Base-by-base conservation (phyloP, 768 basidiomycete genomes). In the Gloeophyllum trabeum region DNA sequence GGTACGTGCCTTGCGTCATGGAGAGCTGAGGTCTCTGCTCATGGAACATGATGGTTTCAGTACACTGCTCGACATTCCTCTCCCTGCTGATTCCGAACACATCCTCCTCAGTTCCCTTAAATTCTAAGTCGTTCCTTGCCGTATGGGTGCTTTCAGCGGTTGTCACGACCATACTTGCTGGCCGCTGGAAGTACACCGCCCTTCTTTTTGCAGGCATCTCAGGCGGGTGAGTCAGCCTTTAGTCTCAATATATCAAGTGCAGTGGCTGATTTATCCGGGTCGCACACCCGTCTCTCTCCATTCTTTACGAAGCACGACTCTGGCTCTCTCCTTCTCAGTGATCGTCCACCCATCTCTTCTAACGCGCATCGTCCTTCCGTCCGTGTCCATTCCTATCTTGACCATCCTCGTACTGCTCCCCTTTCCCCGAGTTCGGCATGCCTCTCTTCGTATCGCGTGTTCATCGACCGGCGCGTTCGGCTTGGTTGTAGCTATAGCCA, bases 21-120 rank as follows among this genome's bases (percentile, higher is more conserved):
- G 16, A 39, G n/a, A n/a, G n/a, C n/a, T n/a, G n/a, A n/a, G n/a
- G 32, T 13, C 16, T n/a, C 2, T 23, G 6, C 1, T 42, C 3
- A 16, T 34, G 32, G 19, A 43, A 24, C 14, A n/a, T 41, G 42
- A 3, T 26, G n/a, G n/a, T 20, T 28, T 35, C 23, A 77, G 77
- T 78, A 4, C 75, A 81, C 48, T 48, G 76, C 14, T 61, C 75
- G 6, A 81, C 81, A 1, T 75, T 81, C 48, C 64, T 83, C 4
- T 53, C 74, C 3, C 60, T 81, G 6, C 57, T 82, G 18, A 65
- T 81, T 14, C 75, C 76, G 2, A 67, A 66, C 25, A 63, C 66
- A 25, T 67, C 75, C 1, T 47, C 66, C 1, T 66, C 73, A 24
- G 43, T 65, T 2, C 50, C 66, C 1, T 59, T 79, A 14, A 64